A percentile compares a stretch with the other conserved stretches of the same genome.
phyloP scores from a whole-genome alignment of 805 yeast genomes.

The Metschnikowia dekortorum region DNA sequence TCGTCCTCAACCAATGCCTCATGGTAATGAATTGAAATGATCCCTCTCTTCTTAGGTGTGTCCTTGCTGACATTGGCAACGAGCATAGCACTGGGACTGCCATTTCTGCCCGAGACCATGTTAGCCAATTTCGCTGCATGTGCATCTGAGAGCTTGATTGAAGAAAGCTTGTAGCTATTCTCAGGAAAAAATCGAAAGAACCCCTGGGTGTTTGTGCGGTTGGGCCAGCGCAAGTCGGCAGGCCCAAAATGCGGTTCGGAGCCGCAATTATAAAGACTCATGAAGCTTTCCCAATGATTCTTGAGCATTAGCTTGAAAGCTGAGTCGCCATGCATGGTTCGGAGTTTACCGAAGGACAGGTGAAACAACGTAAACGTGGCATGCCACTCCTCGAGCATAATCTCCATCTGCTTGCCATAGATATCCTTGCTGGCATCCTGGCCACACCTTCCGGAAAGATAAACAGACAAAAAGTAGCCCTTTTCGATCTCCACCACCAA shows the following conservation, averaged over 20 bases:
- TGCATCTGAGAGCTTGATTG: constrained; percentile 17
- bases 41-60: constrained; percentile 30
- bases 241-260: constrained; percentile 18
- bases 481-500: constrained; percentile 24
- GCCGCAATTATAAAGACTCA: constrained; percentile 22
- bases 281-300: constrained; percentile 29
- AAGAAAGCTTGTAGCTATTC: constrained; percentile 26
- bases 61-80: constrained; percentile 24
- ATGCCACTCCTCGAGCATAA: constrained; percentile 21
- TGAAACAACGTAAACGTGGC: constrained; percentile 26
- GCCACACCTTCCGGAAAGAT: constrained; percentile 15
- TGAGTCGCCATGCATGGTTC: constrained; percentile 14
- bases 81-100: constrained; percentile 24
- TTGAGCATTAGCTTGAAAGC: constrained; percentile 16
- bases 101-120: constrained; percentile 5
- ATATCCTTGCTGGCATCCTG: constrained; percentile 16
- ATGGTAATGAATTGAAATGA: constrained; percentile 18
- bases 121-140: constrained; percentile 19
- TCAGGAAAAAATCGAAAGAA: constrained; percentile 29
- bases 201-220: constrained; percentile 31
- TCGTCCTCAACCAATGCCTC: not conserved
- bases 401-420: constrained; percentile 24
- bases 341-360: constrained; percentile 19
- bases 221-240: constrained; percentile 30
- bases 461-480: constrained; percentile 25